Conservation (phyloP, 2,329 filamentous ascomycete genomes). For the Penicillium expansum region DNA sequence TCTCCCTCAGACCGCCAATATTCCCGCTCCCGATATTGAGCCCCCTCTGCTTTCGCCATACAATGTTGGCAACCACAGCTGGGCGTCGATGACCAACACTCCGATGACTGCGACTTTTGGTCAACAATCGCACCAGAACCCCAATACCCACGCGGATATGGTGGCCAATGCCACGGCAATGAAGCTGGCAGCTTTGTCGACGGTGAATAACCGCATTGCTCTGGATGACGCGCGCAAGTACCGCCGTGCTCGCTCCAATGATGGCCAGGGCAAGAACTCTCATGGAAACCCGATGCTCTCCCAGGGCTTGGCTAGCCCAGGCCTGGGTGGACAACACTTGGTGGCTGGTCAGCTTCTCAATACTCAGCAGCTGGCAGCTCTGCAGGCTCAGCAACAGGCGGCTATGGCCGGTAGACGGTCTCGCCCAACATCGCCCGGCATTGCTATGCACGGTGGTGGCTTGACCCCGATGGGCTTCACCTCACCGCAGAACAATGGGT, state of each 20-base stretch:
- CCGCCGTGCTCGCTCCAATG: conserved; percentile 83
- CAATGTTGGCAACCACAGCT: conserved; percentile 78
- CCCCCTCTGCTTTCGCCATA: conserved; percentile 82
- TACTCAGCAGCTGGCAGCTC: conserved; percentile 76
- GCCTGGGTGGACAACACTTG: conserved; percentile 69
- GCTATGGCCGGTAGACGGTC: conserved; percentile 68
- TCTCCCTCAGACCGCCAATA: conserved; percentile 77
- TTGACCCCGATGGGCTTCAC: conserved; percentile 69
- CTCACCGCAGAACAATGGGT: conserved; percentile 92
- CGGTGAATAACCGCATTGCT: conserved; percentile 96
- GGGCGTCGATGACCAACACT: conserved; percentile 98
- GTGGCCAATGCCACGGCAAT: conserved; percentile 97
- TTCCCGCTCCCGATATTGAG: conserved; percentile 71
- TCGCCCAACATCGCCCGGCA: conserved; percentile 82
- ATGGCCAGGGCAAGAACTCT: conserved; percentile 55
- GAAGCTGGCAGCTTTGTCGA: conserved; percentile 95
- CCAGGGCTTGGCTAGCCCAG: conserved; percentile 61
- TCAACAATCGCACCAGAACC: conserved; percentile 42
- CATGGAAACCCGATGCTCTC: conserved; percentile 60
- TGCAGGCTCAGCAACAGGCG: conserved; percentile 66
- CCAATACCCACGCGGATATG: conserved; percentile 82
- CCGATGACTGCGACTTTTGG: conserved; percentile 89
- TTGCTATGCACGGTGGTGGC: conserved; percentile 68
- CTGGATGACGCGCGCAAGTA: conserved; percentile 97
- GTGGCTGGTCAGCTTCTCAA: conserved; percentile 85